These are phyloP conservation scores for Leucocoprinus sp. DNA, from an alignment of 768 basidiomycete species.

Conservation along the genomic window DNA sequence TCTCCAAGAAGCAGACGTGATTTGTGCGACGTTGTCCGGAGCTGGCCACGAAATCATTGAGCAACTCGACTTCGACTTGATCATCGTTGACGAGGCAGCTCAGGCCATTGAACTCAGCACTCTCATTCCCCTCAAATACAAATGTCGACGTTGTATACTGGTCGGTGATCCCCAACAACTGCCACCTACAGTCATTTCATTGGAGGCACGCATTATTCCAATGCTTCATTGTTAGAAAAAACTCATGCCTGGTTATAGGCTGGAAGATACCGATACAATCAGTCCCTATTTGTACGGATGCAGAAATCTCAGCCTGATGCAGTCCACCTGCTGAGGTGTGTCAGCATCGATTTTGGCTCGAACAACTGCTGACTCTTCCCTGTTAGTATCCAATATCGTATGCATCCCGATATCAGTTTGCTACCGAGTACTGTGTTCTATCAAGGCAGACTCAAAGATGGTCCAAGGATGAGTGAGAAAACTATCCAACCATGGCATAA, in stretches of 20 bases:
- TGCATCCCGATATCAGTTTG: constrained; percentile 93
- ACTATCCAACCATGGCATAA: constrained; percentile 84
- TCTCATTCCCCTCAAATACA: constrained; percentile 89
- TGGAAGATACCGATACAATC: constrained; percentile 68
- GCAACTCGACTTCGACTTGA: constrained; percentile 83
- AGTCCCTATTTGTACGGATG: constrained; percentile 88
- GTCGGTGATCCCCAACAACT: constrained; percentile 95
- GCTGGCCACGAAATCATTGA: constrained; percentile 85
- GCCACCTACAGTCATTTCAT: constrained; percentile 74
- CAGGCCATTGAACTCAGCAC: constrained; percentile 95
- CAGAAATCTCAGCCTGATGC: constrained; percentile 73
- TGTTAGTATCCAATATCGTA: constrained; percentile 93
- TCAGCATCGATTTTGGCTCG: background rate
- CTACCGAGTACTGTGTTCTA: constrained; percentile 91
- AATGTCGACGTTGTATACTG: constrained; percentile 77
- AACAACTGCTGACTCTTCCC: constrained; percentile 1
- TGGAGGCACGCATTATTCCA: constrained; percentile 25
- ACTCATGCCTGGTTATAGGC: constrained; percentile 38
- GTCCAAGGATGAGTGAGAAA: constrained; percentile 79
- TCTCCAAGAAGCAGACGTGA: constrained; percentile 84
- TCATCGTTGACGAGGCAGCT: constrained; percentile 97
- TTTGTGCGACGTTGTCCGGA: constrained; percentile 90
- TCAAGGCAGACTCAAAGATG: constrained; percentile 68
- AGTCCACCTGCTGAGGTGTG: constrained; percentile 84
- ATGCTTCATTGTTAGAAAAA: background rate